These are phyloP conservation scores for Kregervanrija fluxuum DNA, from an alignment of 805 yeast genomes.

Conservation along the genomic window DNA sequence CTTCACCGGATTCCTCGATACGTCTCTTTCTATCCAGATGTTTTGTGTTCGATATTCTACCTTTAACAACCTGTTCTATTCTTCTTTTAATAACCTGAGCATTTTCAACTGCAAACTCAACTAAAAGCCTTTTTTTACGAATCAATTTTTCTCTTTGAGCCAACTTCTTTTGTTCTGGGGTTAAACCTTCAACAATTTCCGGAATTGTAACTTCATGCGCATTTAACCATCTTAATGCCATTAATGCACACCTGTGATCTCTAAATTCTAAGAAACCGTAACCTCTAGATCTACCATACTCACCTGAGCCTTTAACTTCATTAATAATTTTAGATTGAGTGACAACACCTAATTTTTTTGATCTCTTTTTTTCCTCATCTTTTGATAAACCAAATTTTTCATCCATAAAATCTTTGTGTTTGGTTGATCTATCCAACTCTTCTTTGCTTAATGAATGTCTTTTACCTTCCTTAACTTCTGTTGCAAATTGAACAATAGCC, in stretches of 20 bases:
- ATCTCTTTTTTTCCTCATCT: constrained; percentile 41
- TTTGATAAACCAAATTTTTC: constrained; percentile 30
- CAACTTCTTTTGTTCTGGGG: constrained; percentile 56
- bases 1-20: constrained; percentile 11
- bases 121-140: constrained; percentile 71
- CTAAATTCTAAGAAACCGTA: constrained; percentile 92
- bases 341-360: constrained; percentile 83
- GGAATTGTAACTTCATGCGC: constrained; percentile 75
- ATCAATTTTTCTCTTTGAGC: constrained; percentile 44
- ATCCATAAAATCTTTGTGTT: constrained; percentile 40
- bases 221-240: constrained; percentile 96
- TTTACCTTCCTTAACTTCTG: constrained; percentile 63
- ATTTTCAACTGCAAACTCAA: constrained; percentile 93
- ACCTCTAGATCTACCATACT: constrained; percentile 88
- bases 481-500: constrained; percentile 91
- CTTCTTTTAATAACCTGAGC: constrained; percentile 91
- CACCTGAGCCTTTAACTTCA: constrained; percentile 87
- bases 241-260: constrained; percentile 86
- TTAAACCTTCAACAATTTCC: constrained; percentile 66
- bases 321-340: constrained; percentile 88
- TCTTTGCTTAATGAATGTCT: constrained; percentile 88
- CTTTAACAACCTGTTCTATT: constrained; percentile 48
- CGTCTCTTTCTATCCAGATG: constrained; percentile 17
- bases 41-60: constrained; percentile 21
- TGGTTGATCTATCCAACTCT: constrained; percentile 74